phyloP scores from a whole-genome alignment of 1,139 yeast species.

The Blastobotrys malaysiensis region DNA sequence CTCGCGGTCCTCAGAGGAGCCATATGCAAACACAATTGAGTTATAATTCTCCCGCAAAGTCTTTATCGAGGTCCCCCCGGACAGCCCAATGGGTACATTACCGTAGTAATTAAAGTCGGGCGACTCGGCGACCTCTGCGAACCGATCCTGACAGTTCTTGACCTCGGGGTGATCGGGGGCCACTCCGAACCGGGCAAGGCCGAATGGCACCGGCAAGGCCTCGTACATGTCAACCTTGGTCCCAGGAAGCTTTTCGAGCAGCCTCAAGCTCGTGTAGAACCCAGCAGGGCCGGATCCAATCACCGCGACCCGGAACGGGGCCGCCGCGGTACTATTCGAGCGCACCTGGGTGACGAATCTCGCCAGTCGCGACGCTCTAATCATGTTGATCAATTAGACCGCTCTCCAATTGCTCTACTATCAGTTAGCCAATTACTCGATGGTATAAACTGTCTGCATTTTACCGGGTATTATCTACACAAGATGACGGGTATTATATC shows the following conservation, averaged over 20 bases:
- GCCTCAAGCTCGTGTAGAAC: slow-evolving; percentile 78
- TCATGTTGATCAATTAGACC: too few species aligned
- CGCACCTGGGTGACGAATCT: not conserved
- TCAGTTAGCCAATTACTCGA: too few species aligned
- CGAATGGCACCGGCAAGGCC: slow-evolving; percentile 82
- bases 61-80: slow-evolving; percentile 10
- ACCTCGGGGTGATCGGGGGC: slow-evolving; percentile 99
- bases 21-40: slow-evolving; percentile 75
- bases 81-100: slow-evolving; percentile 58
- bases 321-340: not conserved
- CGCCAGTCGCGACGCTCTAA: slow-evolving; percentile 2
- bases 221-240: slow-evolving; percentile 53
- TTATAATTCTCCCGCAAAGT: slow-evolving; percentile 55
- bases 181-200: slow-evolving; percentile 89
- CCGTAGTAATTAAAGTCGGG: slow-evolving; percentile 63
- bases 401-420: too few species aligned
- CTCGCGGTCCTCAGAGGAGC: slow-evolving; percentile 61
- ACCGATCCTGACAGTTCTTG: slow-evolving; percentile 68
- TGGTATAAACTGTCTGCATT: too few species aligned
- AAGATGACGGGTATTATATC: too few species aligned
- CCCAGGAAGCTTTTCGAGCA: slow-evolving; percentile 47
- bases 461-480: too few species aligned
- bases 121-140: slow-evolving; percentile 53
- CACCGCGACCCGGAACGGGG: slow-evolving; percentile 50
- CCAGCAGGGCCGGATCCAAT: slow-evolving; percentile 98